These are phyloP conservation scores for Fusarium dlaminii DNA, from an alignment of 2,329 filamentous ascomycete genomes.

Conservation along the genomic window DNA sequence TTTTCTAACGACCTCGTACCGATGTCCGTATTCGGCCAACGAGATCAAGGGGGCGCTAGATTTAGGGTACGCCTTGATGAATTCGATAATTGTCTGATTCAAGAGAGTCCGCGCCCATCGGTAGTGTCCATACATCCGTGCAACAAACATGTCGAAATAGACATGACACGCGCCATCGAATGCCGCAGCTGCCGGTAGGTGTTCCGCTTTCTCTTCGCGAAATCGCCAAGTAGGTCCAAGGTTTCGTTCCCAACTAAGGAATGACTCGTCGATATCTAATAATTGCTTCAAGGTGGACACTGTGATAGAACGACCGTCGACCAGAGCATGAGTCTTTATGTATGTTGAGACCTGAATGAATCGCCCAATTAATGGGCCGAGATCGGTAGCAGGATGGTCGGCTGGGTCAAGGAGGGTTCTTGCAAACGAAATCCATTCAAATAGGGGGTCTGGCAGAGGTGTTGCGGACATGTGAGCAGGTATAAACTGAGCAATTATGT, in stretches of 20 bases:
- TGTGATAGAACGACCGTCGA: constrained; percentile 51
- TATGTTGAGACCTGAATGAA: constrained; percentile 53
- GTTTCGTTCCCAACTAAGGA: constrained; percentile 52
- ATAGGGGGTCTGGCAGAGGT: constrained; percentile 53
- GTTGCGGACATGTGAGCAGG: constrained; percentile 53
- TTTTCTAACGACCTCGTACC: constrained; percentile 48
- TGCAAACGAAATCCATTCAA: constrained; percentile 55
- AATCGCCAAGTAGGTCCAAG: constrained; percentile 52
- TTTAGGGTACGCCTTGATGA: constrained; percentile 50
- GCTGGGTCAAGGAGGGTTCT: constrained; percentile 46
- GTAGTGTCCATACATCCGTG: constrained; percentile 67
- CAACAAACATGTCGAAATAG: constrained; percentile 64
- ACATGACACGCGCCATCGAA: constrained; percentile 64
- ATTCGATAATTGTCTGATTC: constrained; percentile 59
- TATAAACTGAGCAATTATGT: constrained; percentile 51
- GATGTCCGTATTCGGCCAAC: constrained; percentile 43
- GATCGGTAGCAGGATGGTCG: constrained; percentile 53
- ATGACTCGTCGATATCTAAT: constrained; percentile 51
- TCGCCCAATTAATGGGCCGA: constrained; percentile 53
- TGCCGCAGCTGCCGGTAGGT: constrained; percentile 53
- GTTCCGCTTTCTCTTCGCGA: constrained; percentile 44
- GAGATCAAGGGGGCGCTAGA: constrained; percentile 49
- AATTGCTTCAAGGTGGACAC: constrained; percentile 51
- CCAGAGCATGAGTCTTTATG: constrained; percentile 47
- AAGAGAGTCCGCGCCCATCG: constrained; percentile 66